Evolutionary conservation across 2,329 filamentous ascomycete species (phyloP).

Genomic region (Akanthomyces dipterigenus): DNA sequence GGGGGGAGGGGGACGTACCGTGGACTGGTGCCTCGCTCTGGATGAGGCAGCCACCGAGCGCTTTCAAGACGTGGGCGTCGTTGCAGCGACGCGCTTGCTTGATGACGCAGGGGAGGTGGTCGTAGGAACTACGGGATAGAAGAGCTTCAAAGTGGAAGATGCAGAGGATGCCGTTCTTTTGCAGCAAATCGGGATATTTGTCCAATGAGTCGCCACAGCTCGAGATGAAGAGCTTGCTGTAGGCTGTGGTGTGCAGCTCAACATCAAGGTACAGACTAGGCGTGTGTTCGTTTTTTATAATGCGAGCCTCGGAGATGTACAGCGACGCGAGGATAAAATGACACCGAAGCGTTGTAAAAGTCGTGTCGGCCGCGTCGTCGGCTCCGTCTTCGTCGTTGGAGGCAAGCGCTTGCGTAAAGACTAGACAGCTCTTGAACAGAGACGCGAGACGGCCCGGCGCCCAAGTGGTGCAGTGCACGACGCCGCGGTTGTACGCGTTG

Average conservation of each 20-base stretch:
- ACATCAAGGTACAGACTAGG: conserved; percentile 53
- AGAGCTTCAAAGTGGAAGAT: conserved; percentile 77
- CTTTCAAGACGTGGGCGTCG: conserved; percentile 45
- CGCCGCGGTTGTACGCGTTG: conserved; percentile 71
- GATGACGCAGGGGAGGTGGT: conserved; percentile 56
- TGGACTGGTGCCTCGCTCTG: conserved; percentile 43
- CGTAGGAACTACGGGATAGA: conserved; percentile 59
- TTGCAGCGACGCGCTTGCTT: conserved; percentile 39
- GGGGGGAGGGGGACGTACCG: too few species aligned
- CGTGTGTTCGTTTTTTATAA: neutral
- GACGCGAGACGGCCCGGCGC: conserved; percentile 45
- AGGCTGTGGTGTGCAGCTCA: conserved; percentile 48
- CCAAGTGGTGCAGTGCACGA: conserved; percentile 54
- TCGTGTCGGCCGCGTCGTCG: conserved; percentile 34
- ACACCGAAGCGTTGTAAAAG: conserved; percentile 59
- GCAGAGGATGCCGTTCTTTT: conserved; percentile 60
- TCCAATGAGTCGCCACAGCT: neutral
- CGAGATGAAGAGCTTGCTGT: neutral
- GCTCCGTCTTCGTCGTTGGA: conserved; percentile 30
- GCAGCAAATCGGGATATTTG: conserved; percentile 40
- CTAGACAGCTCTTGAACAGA: conserved; percentile 48
- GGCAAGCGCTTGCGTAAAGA: conserved; percentile 46
- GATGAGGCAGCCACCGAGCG: conserved; percentile 61
- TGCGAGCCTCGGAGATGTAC: conserved; percentile 44
- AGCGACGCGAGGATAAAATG: conserved; percentile 57